Evolutionary conservation across 805 yeast species (phyloP).

Genomic region (Lachancea waltii): DNA sequence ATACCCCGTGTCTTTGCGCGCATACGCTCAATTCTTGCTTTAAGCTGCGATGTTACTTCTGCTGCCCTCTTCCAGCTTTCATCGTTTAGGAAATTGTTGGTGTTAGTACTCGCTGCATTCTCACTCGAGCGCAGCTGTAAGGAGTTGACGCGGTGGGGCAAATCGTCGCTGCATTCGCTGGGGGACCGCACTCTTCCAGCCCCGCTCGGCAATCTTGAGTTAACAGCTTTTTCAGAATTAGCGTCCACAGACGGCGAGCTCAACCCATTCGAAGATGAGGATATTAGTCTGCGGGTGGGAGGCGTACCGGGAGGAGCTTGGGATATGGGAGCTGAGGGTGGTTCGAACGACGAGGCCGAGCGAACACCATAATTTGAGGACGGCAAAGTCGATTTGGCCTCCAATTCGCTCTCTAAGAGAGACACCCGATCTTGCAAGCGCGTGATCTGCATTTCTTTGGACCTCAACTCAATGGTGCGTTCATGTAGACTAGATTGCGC

Average conservation of each 20-base stretch:
- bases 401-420: conserved; percentile 14
- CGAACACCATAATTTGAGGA: conserved; percentile 18
- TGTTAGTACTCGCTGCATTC: background rate
- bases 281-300: conserved; percentile 1
- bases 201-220: conserved; percentile 11
- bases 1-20: conserved; percentile 47
- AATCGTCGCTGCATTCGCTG: conserved; percentile 27
- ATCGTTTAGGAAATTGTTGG: conserved; percentile 42
- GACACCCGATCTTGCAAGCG: conserved; percentile 20
- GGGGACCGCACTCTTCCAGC: conserved; percentile 34
- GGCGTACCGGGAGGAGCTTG: conserved; percentile 7
- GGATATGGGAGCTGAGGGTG: conserved; percentile 6
- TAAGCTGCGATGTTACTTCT: conserved; percentile 78
- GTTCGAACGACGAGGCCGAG: conserved; percentile 14
- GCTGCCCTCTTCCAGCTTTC: conserved; percentile 85
- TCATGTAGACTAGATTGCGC: conserved; percentile 18
- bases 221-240: background rate
- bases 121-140: conserved; percentile 14
- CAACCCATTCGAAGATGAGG: conserved; percentile 7
- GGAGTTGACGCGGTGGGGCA: conserved; percentile 28
- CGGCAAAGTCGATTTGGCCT: conserved; percentile 3
- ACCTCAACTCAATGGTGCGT: conserved; percentile 18
- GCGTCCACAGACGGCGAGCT: conserved; percentile 7
- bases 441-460: conserved; percentile 19
- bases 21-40: conserved; percentile 86